Evolutionary conservation across 805 yeast species (phyloP).

Genomic region (Candida namnaoensis): DNA sequence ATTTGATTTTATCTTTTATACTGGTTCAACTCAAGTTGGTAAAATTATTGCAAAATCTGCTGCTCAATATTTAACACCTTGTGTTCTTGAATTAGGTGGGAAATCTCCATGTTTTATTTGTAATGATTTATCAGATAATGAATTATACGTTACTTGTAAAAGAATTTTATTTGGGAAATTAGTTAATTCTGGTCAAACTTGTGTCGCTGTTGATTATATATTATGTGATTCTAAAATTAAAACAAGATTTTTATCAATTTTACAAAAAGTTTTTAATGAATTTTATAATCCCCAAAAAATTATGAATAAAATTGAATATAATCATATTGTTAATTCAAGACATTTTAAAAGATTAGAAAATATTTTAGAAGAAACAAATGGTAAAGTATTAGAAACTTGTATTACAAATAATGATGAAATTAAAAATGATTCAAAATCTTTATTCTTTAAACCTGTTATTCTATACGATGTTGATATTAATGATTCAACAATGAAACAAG

Average conservation of each 20-base stretch:
- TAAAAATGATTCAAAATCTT: constrained; percentile 19
- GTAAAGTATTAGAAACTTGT: constrained; percentile 19
- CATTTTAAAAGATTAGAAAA: constrained; percentile 39
- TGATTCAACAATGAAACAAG: constrained; percentile 68
- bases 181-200: constrained; percentile 81
- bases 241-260: constrained; percentile 31
- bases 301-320: constrained; percentile 28
- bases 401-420: constrained; percentile 38
- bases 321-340: constrained; percentile 53
- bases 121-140: constrained; percentile 32
- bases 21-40: constrained; percentile 78
- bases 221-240: constrained; percentile 48
- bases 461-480: constrained; percentile 52
- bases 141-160: constrained; percentile 38
- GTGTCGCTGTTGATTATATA: constrained; percentile 83
- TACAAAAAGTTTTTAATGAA: constrained; percentile 29
- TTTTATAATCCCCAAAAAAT: constrained; percentile 23
- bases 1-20: constrained; percentile 78
- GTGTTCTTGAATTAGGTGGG: constrained; percentile 82
- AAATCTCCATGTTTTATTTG: constrained; percentile 80
- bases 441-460: constrained; percentile 67
- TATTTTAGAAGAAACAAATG: constrained; percentile 40
- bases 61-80: constrained; percentile 78
- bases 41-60: constrained; percentile 71
- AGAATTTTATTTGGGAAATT: constrained; percentile 76